These are phyloP conservation scores for Colletotrichum orbiculare DNA, from an alignment of 2,329 filamentous ascomycete genomes.

Conservation along the genomic window DNA sequence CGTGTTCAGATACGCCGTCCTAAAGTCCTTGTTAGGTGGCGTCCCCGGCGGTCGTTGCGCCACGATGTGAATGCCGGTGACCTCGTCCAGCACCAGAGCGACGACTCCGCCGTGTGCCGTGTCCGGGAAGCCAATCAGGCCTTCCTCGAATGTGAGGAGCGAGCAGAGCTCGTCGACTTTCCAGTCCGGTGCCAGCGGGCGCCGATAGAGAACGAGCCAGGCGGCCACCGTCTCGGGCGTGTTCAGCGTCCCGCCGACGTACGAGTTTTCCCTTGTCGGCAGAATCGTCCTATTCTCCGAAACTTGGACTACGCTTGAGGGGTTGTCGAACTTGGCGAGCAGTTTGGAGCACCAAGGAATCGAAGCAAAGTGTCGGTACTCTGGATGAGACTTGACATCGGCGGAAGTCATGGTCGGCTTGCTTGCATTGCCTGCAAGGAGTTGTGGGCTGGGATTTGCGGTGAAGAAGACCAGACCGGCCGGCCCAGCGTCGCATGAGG, in stretches of 20 bases:
- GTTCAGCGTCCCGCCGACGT: slow-evolving; percentile 48
- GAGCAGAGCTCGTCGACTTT: slow-evolving; percentile 45
- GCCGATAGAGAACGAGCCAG: slow-evolving; percentile 49
- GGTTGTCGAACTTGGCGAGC: slow-evolving; percentile 43
- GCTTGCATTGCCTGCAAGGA: background rate
- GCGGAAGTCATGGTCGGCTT: slow-evolving; percentile 5
- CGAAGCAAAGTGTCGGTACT: slow-evolving; percentile 46
- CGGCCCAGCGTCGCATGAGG: background rate
- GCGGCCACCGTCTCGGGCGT: slow-evolving; percentile 44
- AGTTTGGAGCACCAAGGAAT: slow-evolving; percentile 50
- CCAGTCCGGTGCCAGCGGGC: slow-evolving; percentile 37
- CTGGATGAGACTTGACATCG: slow-evolving; percentile 18
- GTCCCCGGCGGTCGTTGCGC: slow-evolving; percentile 47
- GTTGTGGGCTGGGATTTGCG: background rate
- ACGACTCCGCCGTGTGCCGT: slow-evolving; percentile 52
- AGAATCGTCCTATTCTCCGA: slow-evolving; percentile 29
- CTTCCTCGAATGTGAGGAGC: slow-evolving; percentile 47
- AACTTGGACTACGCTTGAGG: slow-evolving; percentile 24
- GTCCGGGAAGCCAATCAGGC: slow-evolving; percentile 46
- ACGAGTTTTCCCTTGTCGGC: slow-evolving; percentile 42
- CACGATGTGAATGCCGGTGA: slow-evolving; percentile 49
- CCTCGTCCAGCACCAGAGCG: slow-evolving; percentile 51
- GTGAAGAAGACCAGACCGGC: background rate
- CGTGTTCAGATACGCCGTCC: slow-evolving; percentile 50
- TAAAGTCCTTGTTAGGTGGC: slow-evolving; percentile 42